Evolutionary conservation across 2,329 filamentous ascomycete genomes (phyloP).

Genomic region (Aspergillus amoenus): DNA sequence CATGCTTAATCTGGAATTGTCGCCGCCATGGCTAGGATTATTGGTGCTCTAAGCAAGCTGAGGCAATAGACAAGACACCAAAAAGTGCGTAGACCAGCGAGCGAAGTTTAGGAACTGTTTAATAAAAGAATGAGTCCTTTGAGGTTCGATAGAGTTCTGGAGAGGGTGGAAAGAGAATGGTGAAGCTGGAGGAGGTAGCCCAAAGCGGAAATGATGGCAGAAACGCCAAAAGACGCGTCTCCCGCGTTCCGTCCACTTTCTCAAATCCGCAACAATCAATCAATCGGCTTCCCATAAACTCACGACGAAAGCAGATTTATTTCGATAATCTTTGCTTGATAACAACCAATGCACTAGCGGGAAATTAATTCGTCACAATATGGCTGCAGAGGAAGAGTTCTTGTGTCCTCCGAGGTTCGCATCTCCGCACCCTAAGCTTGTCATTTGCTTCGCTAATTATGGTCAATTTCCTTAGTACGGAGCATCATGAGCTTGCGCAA

Average conservation of each 20-base stretch:
- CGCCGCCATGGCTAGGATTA: neutral
- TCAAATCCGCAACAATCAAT: constrained; percentile 1
- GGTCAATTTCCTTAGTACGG: constrained; percentile 24
- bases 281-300: neutral
- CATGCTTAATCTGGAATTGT: neutral
- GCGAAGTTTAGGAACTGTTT: neutral
- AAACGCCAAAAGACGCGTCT: constrained; percentile 29
- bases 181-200: neutral
- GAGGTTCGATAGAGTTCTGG: too few species aligned
- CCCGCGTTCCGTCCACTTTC: constrained; percentile 16
- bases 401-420: constrained; percentile 31
- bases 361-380: constrained; percentile 6
- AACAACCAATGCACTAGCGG: neutral
- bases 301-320: neutral
- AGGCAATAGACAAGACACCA: neutral
- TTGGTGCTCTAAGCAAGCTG: neutral
- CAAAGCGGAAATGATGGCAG: constrained; percentile 22
- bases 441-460: neutral
- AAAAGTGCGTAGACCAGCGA: neutral
- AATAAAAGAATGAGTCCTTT: neutral
- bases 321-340: neutral
- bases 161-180: neutral
- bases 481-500: constrained; percentile 45
- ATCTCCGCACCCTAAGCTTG: neutral
- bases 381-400: constrained; percentile 25